Evolutionary conservation across 345 rosid species (phyloP).

Genomic region (Litchi chinensis): DNA sequence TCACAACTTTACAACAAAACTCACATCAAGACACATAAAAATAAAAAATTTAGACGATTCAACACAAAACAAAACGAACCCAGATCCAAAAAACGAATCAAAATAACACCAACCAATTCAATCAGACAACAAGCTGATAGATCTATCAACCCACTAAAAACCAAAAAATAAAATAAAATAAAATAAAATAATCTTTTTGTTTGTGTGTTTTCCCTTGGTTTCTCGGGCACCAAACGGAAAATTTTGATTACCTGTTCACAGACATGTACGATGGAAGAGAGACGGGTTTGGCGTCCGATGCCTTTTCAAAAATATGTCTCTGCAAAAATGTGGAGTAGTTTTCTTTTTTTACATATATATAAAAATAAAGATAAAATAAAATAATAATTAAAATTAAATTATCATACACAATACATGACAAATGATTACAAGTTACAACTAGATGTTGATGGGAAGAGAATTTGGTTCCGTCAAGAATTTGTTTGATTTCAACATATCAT

Average conservation of each 20-base stretch:
- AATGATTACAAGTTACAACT: too few species aligned
- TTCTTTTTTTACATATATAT: too few species aligned
- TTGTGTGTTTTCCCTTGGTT: background rate
- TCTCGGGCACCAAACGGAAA: conserved; percentile 9
- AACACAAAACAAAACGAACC: background rate
- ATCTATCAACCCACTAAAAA: conserved; percentile 10
- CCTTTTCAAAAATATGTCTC: background rate
- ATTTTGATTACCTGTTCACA: background rate
- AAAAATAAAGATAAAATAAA: too few species aligned
- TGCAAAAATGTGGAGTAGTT: background rate
- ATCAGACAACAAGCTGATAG: background rate
- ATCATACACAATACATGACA: too few species aligned
- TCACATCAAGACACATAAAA: background rate
- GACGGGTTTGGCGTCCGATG: too few species aligned
- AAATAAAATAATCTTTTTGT: background rate
- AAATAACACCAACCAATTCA: background rate
- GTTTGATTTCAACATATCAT: too few species aligned
- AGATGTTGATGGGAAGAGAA: too few species aligned
- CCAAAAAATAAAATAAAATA: background rate
- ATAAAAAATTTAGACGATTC: background rate
- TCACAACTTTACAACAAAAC: too few species aligned
- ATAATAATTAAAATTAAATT: too few species aligned
- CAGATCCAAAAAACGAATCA: background rate
- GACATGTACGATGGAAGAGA: background rate
- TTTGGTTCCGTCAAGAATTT: too few species aligned